Percentiles rank a stretch among this genome's conserved stretches.
Conservation (phyloP, 2,329 filamentous ascomycete species). For the Pseudogymnoascus sp. region DNA sequence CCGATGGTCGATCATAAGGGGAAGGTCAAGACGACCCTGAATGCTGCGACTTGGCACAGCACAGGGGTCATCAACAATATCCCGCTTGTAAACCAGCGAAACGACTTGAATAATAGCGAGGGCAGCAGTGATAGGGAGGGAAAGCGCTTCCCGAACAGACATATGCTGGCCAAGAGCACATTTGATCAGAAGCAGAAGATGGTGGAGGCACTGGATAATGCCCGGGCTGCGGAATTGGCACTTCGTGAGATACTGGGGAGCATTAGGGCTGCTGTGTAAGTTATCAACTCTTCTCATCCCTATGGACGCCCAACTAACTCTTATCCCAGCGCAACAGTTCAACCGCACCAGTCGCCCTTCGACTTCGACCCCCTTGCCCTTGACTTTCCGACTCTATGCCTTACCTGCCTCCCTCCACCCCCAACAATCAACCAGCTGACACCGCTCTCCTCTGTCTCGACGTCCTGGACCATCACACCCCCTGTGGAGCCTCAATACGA, state of each 20-base stretch:
- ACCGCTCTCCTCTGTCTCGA: conserved; percentile 61
- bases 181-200: conserved; percentile 55
- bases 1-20: conserved; percentile 29
- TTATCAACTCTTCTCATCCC: conserved; percentile 16
- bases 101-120: conserved; percentile 34
- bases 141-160: conserved; percentile 37
- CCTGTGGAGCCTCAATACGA: conserved; percentile 67
- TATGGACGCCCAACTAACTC: conserved; percentile 1
- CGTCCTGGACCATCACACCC: conserved; percentile 73
- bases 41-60: conserved; percentile 58
- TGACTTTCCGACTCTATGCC: conserved; percentile 75
- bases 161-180: conserved; percentile 42
- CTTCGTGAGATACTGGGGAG: conserved; percentile 74
- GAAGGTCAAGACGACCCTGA: conserved; percentile 34
- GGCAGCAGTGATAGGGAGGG: conserved; percentile 31
- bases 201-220: conserved; percentile 67
- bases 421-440: conserved; percentile 70
- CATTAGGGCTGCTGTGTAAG: conserved; percentile 73
- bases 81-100: conserved; percentile 41
- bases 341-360: conserved; percentile 49
- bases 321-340: conserved; percentile 42
- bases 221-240: conserved; percentile 74
- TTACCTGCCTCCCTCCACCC: conserved; percentile 72
- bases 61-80: conserved; percentile 74
- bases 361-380: conserved; percentile 80